A percentile compares a stretch with the other conserved stretches of the same genome.
Conservation (phyloP, 306 rosid species). For the Ochetophila trinervis region DNA sequence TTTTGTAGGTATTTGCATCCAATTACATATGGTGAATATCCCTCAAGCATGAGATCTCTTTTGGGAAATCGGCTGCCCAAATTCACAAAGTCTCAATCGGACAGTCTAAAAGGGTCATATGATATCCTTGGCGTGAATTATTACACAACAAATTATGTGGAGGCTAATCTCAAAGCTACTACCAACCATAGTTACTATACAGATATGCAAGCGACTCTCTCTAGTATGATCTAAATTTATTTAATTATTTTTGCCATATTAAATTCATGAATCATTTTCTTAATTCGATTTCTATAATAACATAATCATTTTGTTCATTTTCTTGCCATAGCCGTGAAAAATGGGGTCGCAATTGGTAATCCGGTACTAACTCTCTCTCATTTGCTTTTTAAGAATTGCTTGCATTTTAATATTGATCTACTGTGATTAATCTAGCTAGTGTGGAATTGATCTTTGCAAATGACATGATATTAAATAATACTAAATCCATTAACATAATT, state of each 20-base stretch:
- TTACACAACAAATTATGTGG: conserved; percentile 41
- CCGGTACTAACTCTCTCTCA: background rate
- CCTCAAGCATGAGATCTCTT: conserved; percentile 32
- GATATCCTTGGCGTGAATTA: conserved; percentile 68
- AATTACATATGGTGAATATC: conserved; percentile 46
- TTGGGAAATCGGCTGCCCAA: conserved; percentile 51
- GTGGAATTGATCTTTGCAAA: too few species aligned
- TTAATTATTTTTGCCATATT: background rate
- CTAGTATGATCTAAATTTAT: conserved; percentile 24
- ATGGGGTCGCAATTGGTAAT: too few species aligned
- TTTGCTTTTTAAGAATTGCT: background rate
- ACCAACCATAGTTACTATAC: conserved; percentile 28
- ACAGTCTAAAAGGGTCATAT: conserved; percentile 24
- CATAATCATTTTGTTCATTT: background rate
- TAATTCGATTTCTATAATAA: too few species aligned
- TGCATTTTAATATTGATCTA: too few species aligned
- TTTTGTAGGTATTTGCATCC: conserved; percentile 48
- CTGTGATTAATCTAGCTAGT: too few species aligned
- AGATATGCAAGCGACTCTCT: conserved; percentile 29
- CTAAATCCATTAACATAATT: too few species aligned
- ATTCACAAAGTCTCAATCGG: conserved; percentile 33
- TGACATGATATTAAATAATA: too few species aligned
- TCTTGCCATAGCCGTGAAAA: background rate
- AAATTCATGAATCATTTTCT: too few species aligned
- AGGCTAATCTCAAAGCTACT: background rate